These are phyloP conservation scores for Emmonsia crescens DNA, from an alignment of 2,329 filamentous ascomycete species.

Conservation along the genomic window DNA sequence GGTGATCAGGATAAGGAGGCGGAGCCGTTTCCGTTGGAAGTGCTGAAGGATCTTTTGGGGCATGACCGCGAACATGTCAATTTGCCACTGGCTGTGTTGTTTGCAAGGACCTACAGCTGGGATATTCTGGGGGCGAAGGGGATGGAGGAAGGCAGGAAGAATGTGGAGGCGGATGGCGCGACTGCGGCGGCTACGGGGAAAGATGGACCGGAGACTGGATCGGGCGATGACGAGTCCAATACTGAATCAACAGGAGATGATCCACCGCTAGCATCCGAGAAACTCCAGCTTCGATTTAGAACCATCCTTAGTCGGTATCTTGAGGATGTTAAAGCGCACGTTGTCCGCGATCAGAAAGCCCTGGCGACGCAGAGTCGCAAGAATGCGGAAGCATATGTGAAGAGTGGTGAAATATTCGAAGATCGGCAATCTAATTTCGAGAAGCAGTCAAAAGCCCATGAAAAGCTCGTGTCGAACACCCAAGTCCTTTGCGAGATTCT, in stretches of 20 bases:
- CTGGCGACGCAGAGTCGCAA: slow-evolving; percentile 78
- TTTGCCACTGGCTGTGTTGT: slow-evolving; percentile 80
- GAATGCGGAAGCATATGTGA: slow-evolving; percentile 96
- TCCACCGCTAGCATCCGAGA: slow-evolving; percentile 60
- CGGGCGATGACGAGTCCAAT: slow-evolving; percentile 45
- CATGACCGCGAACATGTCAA: slow-evolving; percentile 90
- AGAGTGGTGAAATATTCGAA: slow-evolving; percentile 96
- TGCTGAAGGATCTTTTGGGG: slow-evolving; percentile 91
- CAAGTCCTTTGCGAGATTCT: slow-evolving; percentile 84
- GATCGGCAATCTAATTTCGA: slow-evolving; percentile 94
- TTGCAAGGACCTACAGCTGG: slow-evolving; percentile 94
- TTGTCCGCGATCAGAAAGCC: slow-evolving; percentile 83
- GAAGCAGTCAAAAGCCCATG: slow-evolving; percentile 82
- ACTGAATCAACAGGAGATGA: slow-evolving; percentile 42
- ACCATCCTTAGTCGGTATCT: slow-evolving; percentile 82
- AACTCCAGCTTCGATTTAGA: slow-evolving; percentile 74
- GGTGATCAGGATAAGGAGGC: slow-evolving; percentile 55
- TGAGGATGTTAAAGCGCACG: slow-evolving; percentile 80
- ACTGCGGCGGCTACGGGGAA: slow-evolving; percentile 40
- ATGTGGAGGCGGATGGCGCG: slow-evolving; percentile 67
- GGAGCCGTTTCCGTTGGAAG: slow-evolving; percentile 91
- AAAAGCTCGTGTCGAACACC: slow-evolving; percentile 79
- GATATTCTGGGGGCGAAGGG: slow-evolving; percentile 77
- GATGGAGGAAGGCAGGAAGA: slow-evolving; percentile 67
- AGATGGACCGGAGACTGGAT: slow-evolving; percentile 41